Evolutionary conservation across 2,329 filamentous ascomycete genomes (phyloP), one percentile per base, ranked within the genome.

Genomic region (Penicillium expansum): DNA sequence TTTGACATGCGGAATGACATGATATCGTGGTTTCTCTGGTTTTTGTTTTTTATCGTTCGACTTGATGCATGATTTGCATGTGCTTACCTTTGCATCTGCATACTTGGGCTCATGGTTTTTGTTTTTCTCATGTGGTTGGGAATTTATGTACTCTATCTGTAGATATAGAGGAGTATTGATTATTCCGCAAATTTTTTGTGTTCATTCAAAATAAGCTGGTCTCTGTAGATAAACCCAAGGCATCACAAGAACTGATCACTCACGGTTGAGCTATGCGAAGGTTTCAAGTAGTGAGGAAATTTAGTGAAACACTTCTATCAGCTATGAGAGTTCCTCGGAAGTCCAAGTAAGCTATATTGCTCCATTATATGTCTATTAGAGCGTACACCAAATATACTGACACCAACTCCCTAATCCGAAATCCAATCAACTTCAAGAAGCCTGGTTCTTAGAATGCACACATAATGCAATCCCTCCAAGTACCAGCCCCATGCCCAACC

Each of bases 391-490:
- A 32, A 6, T 22, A 32, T 16, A 20, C 11, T 6, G 14, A 47
- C 18, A 24, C 37, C 18, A 32, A 42, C 18, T 41, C 27, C 14
- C 9, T n/a, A 49, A 42, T 27, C 33, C 4, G 13, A 33, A 42
- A 44, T 13, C 3, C 3, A 37, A 22, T 3, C 7, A 43, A 22
- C 7, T 29, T 64, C 47, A 63, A 27, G 48, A 51, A 29, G 38
- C 57, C 58, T 62, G 73, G n/a, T 63, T 65, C 63, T 79, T 79
- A 14, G 74, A 75, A 48, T 91, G 83, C 2, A 96, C 92, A 75
- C 92, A 96, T 27, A 96, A 74, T 3, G 82, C 91, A 71, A 96
- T 96, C 0, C 92, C 92, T 16, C 80, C 82, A 44, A 96, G 76
- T 3, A 93, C 92, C 13, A 96, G 75, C 1, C 78, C 77, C 89